phyloP scores from a whole-genome alignment of 805 yeast species.

The Saturnispora sanitii region DNA sequence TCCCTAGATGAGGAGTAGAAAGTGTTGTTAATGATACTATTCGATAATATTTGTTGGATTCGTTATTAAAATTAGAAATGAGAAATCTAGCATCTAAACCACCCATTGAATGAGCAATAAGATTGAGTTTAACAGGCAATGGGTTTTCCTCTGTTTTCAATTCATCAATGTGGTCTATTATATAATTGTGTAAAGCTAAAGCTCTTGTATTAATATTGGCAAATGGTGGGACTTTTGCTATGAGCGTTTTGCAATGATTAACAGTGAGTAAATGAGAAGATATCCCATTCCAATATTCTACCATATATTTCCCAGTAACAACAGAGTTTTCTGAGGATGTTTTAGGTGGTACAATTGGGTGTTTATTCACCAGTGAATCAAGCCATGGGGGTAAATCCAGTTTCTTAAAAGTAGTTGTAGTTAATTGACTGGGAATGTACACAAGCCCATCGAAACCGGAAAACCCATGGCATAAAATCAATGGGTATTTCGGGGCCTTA shows the following conservation, averaged over 20 bases:
- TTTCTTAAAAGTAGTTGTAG: neutral
- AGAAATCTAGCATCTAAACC: conserved; percentile 78
- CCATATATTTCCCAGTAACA: conserved; percentile 27
- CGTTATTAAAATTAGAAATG: conserved; percentile 43
- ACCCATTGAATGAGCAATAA: conserved; percentile 91
- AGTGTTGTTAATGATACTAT: conserved; percentile 75
- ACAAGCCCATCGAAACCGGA: conserved; percentile 16
- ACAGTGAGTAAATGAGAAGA: conserved; percentile 44
- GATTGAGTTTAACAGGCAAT: conserved; percentile 46
- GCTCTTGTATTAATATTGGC: conserved; percentile 71
- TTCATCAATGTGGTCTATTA: conserved; percentile 25
- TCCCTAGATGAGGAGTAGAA: conserved; percentile 83
- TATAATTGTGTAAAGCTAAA: conserved; percentile 38
- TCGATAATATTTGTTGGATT: conserved; percentile 31
- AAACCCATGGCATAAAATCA: conserved; percentile 18
- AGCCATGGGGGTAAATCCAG: neutral
- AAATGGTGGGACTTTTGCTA: conserved; percentile 75
- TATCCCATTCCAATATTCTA: conserved; percentile 81
- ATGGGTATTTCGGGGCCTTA: conserved; percentile 16
- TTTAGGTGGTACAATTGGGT: neutral
- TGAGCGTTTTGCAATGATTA: conserved; percentile 64
- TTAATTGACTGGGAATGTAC: conserved; percentile 7
- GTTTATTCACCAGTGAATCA: neutral
- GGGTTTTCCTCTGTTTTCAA: conserved; percentile 17
- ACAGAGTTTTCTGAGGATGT: conserved; percentile 4